Percentiles rank a stretch among this genome's conserved stretches.
These are phyloP conservation scores for Litsea cubeba DNA, from an alignment of 164 flowering plant genomes.

Conservation along the genomic window DNA sequence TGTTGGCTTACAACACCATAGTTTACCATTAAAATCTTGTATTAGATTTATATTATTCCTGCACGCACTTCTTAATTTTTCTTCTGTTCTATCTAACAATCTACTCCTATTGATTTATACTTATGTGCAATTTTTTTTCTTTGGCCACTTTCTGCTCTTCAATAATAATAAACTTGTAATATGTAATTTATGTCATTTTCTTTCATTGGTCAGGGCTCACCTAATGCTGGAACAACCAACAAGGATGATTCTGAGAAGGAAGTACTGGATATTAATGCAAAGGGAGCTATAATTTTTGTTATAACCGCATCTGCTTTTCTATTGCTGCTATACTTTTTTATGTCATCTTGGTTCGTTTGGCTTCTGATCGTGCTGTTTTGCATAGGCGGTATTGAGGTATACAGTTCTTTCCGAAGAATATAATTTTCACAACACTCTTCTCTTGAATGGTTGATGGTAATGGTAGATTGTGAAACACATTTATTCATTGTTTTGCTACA, in stretches of 20 bases:
- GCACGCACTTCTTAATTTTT: too few relatives aligned
- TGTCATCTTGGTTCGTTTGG: slow-evolving; percentile 97
- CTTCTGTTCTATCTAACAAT: too few relatives aligned
- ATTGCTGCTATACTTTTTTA: slow-evolving; percentile 33
- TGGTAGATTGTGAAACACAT: background rate
- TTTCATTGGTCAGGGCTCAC: slow-evolving; percentile 19
- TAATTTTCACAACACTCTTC: background rate
- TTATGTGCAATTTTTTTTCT: background rate
- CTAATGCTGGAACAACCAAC: slow-evolving; percentile 24
- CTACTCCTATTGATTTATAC: background rate
- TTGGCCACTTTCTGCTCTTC: background rate
- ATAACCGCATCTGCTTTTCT: slow-evolving; percentile 29
- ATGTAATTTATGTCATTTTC: background rate
- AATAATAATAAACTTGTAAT: background rate
- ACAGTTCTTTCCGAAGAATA: background rate
- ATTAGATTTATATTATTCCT: too few relatives aligned
- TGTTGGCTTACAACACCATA: too few relatives aligned
- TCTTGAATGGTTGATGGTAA: background rate
- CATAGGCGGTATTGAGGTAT: slow-evolving; percentile 69
- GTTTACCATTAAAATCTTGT: too few relatives aligned
- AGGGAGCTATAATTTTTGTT: slow-evolving; percentile 53
- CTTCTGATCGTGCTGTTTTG: slow-evolving; percentile 79
- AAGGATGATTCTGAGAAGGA: slow-evolving; percentile 61
- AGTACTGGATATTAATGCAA: slow-evolving; percentile 54
- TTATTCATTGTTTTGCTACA: background rate